phyloP scores from a whole-genome alignment of 257 asterid genomes.

The Orobanche coerulescens region DNA sequence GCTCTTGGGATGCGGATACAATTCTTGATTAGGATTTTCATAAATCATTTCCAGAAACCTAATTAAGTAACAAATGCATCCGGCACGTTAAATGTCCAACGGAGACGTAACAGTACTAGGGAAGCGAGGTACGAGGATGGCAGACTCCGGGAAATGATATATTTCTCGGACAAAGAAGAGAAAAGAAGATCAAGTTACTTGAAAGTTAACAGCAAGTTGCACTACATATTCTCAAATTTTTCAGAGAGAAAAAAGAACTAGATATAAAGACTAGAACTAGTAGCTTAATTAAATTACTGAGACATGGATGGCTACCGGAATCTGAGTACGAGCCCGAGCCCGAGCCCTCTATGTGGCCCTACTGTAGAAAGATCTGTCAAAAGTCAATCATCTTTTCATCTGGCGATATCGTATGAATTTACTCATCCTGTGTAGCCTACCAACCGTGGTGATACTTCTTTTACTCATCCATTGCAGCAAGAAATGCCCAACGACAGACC shows the following conservation, averaged over 20 bases:
- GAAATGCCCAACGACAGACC: conserved; percentile 16
- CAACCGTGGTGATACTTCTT: conserved; percentile 14
- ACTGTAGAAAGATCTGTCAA: conserved; percentile 10
- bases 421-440: conserved; percentile 23
- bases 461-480: conserved; percentile 1
- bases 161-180: conserved; percentile 5
- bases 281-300: conserved; percentile 8
- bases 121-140: neutral
- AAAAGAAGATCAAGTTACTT: neutral
- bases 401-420: conserved; percentile 3
- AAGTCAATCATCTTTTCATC: conserved; percentile 21
- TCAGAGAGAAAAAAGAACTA: neutral
- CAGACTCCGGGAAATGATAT: neutral
- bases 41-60: conserved; percentile 16
- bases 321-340: conserved; percentile 4
- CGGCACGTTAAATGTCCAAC: neutral
- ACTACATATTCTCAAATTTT: neutral
- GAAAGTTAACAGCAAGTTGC: neutral
- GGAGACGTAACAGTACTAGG: neutral
- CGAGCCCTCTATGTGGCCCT: conserved; percentile 17
- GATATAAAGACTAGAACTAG: conserved; percentile 1
- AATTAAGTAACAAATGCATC: neutral
- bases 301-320: conserved; percentile 6
- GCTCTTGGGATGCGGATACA: too few species aligned
- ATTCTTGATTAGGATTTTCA: neutral